Conservation (phyloP, 176 grass and related monocot genomes). For the Raddia distichophylla region DNA sequence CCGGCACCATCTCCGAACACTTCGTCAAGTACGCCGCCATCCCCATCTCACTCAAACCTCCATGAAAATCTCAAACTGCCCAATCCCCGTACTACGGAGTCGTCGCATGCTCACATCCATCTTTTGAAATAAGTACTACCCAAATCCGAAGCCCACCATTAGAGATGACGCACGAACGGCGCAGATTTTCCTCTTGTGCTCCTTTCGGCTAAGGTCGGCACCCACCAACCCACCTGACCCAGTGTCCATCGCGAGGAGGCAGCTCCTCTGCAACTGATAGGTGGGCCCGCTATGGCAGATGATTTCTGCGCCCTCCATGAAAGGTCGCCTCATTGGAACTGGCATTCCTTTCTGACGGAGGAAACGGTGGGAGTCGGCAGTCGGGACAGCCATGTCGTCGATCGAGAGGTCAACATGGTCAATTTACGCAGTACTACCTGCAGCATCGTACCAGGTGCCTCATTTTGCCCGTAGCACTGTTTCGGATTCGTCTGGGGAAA, state of each 20-base stretch:
- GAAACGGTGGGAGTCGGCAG: not conserved
- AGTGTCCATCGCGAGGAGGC: too few relatives aligned
- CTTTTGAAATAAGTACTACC: not conserved
- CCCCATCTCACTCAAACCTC: not conserved
- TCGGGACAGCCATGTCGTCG: too few relatives aligned
- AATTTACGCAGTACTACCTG: not conserved
- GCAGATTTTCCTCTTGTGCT: not conserved
- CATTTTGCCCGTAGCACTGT: too few relatives aligned
- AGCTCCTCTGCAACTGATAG: too few relatives aligned
- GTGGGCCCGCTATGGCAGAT: too few relatives aligned
- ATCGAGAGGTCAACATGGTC: not conserved
- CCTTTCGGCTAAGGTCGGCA: not conserved
- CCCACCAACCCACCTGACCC: too few relatives aligned
- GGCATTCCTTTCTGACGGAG: not conserved
- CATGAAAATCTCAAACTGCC: not conserved
- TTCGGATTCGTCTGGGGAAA: too few relatives aligned
- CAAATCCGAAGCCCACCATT: not conserved
- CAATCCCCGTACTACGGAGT: constrained; percentile 10
- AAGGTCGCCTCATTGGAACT: not conserved
- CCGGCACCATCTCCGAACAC: constrained; percentile 89
- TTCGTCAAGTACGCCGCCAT: constrained; percentile 77
- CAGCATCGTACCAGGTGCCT: too few relatives aligned
- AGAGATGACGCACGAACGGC: not conserved
- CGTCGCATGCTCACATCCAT: not conserved
- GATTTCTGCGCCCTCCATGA: not conserved